Base-by-base conservation (phyloP, 805 yeast species). In the Zygosaccharomyces bailii region DNA sequence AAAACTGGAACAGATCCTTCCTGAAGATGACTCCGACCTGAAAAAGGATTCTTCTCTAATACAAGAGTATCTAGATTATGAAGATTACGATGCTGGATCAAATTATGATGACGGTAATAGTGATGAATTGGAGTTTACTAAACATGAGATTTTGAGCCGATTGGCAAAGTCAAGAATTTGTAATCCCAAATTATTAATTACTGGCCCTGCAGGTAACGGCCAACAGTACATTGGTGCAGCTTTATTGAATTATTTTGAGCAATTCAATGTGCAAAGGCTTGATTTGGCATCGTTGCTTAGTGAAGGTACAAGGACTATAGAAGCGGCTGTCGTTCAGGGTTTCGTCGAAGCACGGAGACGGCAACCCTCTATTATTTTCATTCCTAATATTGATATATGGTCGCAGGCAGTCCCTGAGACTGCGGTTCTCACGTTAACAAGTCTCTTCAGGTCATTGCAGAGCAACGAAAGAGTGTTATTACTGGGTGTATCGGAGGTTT, bases 281-380 rank as follows among this genome's bases (percentile, higher is more conserved):
- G 99, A 93, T 60, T 68, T 93, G 45, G 85, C 89, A 1, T 73
- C 82, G 5, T 60, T 93, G 43, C 80, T 81, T 50, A 79, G 88
- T 10, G 97, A 91, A 55, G 72, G 91, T 5, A 79, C 88, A 0
- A 71, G 86, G 55, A 78, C 95, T 0, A 82, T 91, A 1, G 99
- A 93, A 61, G 84, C 87, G 57, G 75, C 85, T 1, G 74, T 89
- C 16, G 86, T 91, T 21, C 96, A 87, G 59, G 74, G 85, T 32
- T 83, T 93, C 56, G 72, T 84, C 17, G 99, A 93, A 65, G 93
- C 95, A 4, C 78, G 86, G 51, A 78, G 95, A 58, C 95, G 91
- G 51, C 84, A 85, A 47, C 99, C 98, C 0, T 78, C 96, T 6
- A 82, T 93, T 11, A 68, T 93, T 2, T 84, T 78, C 60, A 78